These are phyloP conservation scores for Strobilomyces echinocephalus DNA, from an alignment of 768 basidiomycete species.

Conservation along the genomic window DNA sequence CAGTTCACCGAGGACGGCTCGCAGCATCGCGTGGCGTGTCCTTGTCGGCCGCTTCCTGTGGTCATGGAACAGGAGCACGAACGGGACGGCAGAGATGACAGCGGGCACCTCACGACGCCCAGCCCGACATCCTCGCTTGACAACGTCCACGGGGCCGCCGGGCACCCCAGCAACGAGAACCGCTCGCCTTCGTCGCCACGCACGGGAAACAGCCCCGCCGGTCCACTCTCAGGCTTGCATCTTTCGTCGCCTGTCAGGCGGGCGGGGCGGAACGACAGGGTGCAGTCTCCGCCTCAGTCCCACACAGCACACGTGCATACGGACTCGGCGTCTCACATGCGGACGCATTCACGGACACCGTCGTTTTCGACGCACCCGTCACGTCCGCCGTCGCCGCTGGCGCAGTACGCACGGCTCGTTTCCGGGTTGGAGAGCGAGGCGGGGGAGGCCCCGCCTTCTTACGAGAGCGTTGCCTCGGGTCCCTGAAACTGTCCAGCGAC, in stretches of 20 bases:
- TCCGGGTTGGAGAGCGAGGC: constrained; percentile 79
- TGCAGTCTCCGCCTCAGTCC: neutral
- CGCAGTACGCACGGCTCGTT: constrained; percentile 75
- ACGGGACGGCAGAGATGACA: constrained; percentile 17
- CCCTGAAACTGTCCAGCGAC: neutral
- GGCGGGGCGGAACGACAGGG: neutral
- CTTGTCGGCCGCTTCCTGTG: constrained; percentile 32
- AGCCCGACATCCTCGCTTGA: constrained; percentile 31
- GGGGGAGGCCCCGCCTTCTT: constrained; percentile 80
- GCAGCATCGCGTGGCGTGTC: constrained; percentile 32
- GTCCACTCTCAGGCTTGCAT: neutral
- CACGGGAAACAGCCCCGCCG: neutral
- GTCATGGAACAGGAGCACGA: neutral
- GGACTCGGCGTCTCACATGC: neutral
- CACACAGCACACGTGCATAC: neutral
- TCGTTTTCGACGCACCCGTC: constrained; percentile 3
- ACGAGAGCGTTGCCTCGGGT: constrained; percentile 23
- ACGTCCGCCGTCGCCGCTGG: constrained; percentile 22
- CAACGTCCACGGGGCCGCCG: neutral
- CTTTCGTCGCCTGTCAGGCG: neutral
- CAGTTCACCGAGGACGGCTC: constrained; percentile 27
- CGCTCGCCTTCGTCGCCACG: constrained; percentile 1
- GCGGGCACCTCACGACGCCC: constrained; percentile 24
- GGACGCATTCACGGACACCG: neutral
- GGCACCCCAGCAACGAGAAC: neutral